Conservation (phyloP, 1,284 basidiomycete genomes). For the Tilletia walkeri region DNA sequence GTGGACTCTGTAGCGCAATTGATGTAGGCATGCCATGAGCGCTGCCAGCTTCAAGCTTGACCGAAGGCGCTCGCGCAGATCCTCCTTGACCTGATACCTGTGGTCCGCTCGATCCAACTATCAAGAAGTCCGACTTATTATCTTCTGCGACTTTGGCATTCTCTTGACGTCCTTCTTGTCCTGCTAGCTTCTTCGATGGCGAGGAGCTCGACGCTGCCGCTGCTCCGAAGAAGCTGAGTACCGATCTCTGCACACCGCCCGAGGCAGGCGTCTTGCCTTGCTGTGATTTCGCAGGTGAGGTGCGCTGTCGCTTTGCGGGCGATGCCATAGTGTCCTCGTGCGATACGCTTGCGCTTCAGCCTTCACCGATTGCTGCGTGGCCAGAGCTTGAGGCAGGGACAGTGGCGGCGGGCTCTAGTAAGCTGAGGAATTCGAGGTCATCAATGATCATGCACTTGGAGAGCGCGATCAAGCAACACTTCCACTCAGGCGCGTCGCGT, state of each 20-base stretch:
- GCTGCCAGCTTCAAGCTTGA: background rate
- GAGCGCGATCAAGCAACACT: background rate
- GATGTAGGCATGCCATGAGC: background rate
- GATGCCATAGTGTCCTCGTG: background rate
- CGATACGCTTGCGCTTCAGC: too few species aligned
- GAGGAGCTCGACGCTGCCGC: background rate
- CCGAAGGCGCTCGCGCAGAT: background rate
- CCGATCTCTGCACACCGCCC: background rate
- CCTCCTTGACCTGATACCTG: background rate
- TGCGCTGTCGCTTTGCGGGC: slow-evolving; percentile 7
- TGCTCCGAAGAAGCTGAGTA: background rate
- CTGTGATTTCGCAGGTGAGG: background rate
- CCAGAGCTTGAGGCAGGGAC: background rate
- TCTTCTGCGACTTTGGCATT: background rate
- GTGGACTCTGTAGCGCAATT: background rate
- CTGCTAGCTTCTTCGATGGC: background rate
- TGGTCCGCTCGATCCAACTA: background rate
- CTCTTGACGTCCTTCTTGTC: background rate
- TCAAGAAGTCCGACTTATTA: background rate
- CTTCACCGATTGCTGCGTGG: background rate
- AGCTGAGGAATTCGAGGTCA: slow-evolving; percentile 1
- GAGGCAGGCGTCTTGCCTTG: background rate
- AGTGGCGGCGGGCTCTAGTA: background rate
- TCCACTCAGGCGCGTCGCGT: slow-evolving; percentile 5
- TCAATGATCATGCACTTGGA: background rate